Base-by-base conservation (phyloP, 1,139 yeast species). In the Magnusiomyces tetraspermus region DNA sequence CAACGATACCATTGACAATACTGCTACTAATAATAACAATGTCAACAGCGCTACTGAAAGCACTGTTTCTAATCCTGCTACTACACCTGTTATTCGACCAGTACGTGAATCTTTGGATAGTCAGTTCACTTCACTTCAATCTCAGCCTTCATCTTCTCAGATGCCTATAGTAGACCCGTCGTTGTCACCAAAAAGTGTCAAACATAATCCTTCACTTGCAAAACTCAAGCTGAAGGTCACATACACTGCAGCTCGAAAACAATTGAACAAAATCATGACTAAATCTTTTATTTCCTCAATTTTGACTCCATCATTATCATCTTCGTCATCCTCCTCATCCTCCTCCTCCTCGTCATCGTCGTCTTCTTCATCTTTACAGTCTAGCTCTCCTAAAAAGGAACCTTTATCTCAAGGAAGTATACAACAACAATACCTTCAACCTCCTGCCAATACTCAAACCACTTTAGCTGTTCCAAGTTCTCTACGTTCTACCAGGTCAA, bases 221-320 rank as follows among this genome's bases (percentile, higher is more conserved):
- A 54, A 48, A 41, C 31, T 54, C 31, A 54, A 54, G 36, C 19
- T 51, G 26, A 54, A 50, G 28, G 41, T 43, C 6, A 51, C 53
- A 10, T 54, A 54, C 28, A 49, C 48, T 38, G 33, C 52, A 3
- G 54, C 54, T 19, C 46, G 53, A 5, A 51, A 51, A 31, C 50
- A 49, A 10, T 22, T 54, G 26, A 60, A 58, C 46, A 51, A 50
- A 42, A 49, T 59, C 28, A 55, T 59, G 30, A 54, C 51, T 49
- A 57, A 53, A 51, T 53, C 56, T 11, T 36, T 58, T 19, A 24
- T 57, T 3, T 58, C 60, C 22, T 55, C 61, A 15, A 55, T 59
- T 48, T 48, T 59, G 28, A 28, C 50, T 30, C 41, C 55, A 44
- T 8, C 51, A 47, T 13, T 50, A 50, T 43, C 54, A 44, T 37